Percentiles rank a stretch among this genome's conserved stretches.
These are phyloP conservation scores for Penicillium salamii DNA, from an alignment of 495 filamentous ascomycete species.

Conservation along the genomic window DNA sequence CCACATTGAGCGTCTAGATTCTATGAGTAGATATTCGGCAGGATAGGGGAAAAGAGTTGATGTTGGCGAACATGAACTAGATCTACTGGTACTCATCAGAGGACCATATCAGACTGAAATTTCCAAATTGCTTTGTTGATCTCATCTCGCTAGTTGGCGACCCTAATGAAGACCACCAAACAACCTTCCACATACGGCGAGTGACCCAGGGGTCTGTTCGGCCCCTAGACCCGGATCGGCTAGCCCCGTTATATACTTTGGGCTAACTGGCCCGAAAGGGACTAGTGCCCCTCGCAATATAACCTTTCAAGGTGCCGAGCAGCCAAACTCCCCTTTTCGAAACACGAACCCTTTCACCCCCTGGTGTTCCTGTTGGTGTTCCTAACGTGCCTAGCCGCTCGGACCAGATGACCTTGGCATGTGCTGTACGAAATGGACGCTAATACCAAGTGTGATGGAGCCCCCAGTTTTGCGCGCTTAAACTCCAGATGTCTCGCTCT, in stretches of 20 bases:
- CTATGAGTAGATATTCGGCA: too few species aligned
- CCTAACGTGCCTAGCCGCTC: conserved; percentile 10
- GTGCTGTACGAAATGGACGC: neutral
- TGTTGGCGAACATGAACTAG: too few species aligned
- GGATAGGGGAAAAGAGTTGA: too few species aligned
- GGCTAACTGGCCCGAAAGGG: neutral
- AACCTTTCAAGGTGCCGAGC: neutral
- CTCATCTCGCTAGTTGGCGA: conserved; percentile 4
- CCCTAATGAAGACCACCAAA: conserved; percentile 7
- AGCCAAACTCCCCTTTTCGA: neutral
- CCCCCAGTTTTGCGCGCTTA: conserved; percentile 5
- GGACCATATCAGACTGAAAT: neutral
- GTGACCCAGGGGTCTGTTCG: conserved; percentile 8
- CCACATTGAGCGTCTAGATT: too few species aligned
- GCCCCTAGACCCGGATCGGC: conserved; percentile 1
- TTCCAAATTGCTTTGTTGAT: neutral
- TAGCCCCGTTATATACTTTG: neutral
- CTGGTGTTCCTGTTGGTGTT: conserved; percentile 19
- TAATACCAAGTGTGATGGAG: conserved; percentile 11
- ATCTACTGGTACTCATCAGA: neutral
- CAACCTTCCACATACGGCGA: conserved; percentile 1
- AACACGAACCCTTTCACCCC: conserved; percentile 6
- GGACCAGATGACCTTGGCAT: neutral
- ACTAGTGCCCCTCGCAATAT: neutral
- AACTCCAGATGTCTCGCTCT: conserved; percentile 15